Evolutionary conservation across 208 protist species (phyloP), one percentile per base, ranked within the genome.

Genomic region (Trichomonas gallinae): DNA sequence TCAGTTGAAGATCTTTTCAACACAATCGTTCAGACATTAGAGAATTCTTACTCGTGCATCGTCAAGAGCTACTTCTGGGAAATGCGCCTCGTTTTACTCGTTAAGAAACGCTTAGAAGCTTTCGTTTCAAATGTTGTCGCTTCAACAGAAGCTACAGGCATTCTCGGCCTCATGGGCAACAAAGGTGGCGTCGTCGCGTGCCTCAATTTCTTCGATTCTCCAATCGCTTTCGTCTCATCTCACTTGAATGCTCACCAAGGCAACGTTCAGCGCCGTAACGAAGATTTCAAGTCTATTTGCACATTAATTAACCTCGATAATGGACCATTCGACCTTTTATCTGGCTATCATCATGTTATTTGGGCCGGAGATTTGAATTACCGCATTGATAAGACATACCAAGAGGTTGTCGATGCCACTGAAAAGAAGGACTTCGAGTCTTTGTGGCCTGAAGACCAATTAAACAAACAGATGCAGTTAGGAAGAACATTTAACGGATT

Each of bases 181-280:
- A 98, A 98, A 88, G 98, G 98, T 44, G 98, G 96, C 21, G 97
- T 98, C 23, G 97, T 96, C 6, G 87, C 97, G 0, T 96, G 96
- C 88, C 97, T 98, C 36, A 58, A 96, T 42, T 40, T 98, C 8
- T 97, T 97, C 85, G 91, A 97, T 40, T 98, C 97, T 15, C 51
- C 97, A 17, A 96, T 98, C 26, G 97, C 97, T 48, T 98, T 98
- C 97, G 91, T 98, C 34, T 97, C 97, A 83, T 96, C 81, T 42
- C 98, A 98, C 97, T 97, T 98, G 34, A 98, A 98, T 26, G 98
- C 98, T 21, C 96, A 85, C 97, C 98, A 96, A 96, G 97, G 36
- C 82, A 97, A 97, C 58, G 58, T 72, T 26, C 58, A 72, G 58
- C 58, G 58, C 58, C 11, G 58, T n/a, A 72, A 72, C 58, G 58